Conservation (phyloP, 768 basidiomycete species). For the Hydnomerulius pinastri region DNA sequence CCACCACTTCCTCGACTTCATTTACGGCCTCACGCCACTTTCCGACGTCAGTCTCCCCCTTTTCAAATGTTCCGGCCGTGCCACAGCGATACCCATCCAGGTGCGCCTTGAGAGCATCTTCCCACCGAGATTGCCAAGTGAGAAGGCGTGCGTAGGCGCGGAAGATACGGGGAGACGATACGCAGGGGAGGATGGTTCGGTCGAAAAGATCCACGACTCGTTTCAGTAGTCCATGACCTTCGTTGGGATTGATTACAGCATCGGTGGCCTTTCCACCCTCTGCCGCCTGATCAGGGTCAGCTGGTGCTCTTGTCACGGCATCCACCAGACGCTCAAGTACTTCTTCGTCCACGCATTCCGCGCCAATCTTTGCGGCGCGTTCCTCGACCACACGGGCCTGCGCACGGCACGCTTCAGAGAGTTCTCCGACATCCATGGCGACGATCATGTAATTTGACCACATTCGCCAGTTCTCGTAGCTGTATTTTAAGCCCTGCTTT, state of each 20-base stretch:
- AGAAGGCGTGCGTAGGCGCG: slow-evolving; percentile 81
- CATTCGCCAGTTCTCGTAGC: slow-evolving; percentile 95
- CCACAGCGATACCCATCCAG: slow-evolving; percentile 83
- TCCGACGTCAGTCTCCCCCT: slow-evolving; percentile 64
- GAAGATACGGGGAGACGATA: slow-evolving; percentile 80
- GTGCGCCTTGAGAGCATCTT: slow-evolving; percentile 78
- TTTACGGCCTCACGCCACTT: slow-evolving; percentile 75
- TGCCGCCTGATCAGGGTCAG: slow-evolving; percentile 41
- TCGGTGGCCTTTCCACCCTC: slow-evolving; percentile 18
- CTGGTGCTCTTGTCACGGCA: slow-evolving; percentile 67
- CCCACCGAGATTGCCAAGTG: slow-evolving; percentile 71
- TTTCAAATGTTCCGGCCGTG: slow-evolving; percentile 58
- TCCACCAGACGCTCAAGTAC: slow-evolving; percentile 89
- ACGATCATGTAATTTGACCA: slow-evolving; percentile 98
- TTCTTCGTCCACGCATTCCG: slow-evolving; percentile 74
- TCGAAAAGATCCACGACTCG: slow-evolving; percentile 77
- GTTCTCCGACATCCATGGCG: slow-evolving; percentile 89
- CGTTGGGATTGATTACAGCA: slow-evolving; percentile 50
- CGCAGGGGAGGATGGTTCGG: slow-evolving; percentile 74
- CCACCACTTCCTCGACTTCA: slow-evolving; percentile 85
- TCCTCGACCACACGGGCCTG: slow-evolving; percentile 77
- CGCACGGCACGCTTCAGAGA: slow-evolving; percentile 85
- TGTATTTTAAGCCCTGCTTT: slow-evolving; percentile 81
- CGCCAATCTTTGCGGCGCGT: slow-evolving; percentile 42
- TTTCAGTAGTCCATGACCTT: slow-evolving; percentile 65